phyloP scores from a whole-genome alignment of 2,329 filamentous ascomycete genomes.

The Aureobasidium sp. region DNA sequence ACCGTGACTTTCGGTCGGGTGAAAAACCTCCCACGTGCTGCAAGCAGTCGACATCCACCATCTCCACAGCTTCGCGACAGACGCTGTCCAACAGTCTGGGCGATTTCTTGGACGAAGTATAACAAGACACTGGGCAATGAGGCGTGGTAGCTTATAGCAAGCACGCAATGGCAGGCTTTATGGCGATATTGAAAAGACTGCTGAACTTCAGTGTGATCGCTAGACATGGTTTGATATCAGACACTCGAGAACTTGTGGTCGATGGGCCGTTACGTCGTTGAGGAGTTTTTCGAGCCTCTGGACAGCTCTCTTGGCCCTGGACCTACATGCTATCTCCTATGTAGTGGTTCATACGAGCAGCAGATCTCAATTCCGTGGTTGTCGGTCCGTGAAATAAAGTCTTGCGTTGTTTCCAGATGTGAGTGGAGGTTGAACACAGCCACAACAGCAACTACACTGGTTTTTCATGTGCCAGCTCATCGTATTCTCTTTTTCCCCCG shows the following conservation, averaged over 20 bases:
- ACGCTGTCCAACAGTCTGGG: not conserved
- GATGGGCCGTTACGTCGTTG: too few species aligned
- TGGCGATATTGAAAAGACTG: not conserved
- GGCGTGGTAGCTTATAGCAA: not conserved
- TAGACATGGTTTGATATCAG: not conserved
- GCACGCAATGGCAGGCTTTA: not conserved
- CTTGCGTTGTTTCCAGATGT: too few species aligned
- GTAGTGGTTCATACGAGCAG: too few species aligned
- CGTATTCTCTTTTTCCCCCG: not conserved
- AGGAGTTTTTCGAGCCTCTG: too few species aligned
- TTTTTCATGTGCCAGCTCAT: too few species aligned
- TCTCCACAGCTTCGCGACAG: not conserved
- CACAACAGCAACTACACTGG: not conserved
- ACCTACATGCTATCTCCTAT: too few species aligned
- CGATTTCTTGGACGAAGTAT: not conserved
- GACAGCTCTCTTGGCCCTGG: too few species aligned
- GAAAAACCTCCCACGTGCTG: too few species aligned
- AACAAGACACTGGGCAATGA: not conserved
- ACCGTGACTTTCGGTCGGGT: too few species aligned
- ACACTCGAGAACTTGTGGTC: not conserved
- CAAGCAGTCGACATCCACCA: too few species aligned
- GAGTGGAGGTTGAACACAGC: not conserved
- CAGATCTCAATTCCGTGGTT: not conserved
- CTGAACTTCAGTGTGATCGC: not conserved
- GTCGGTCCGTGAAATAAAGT: not conserved